Conservation (phyloP, 177 flowering plant species). For the Telopea speciosissima region DNA sequence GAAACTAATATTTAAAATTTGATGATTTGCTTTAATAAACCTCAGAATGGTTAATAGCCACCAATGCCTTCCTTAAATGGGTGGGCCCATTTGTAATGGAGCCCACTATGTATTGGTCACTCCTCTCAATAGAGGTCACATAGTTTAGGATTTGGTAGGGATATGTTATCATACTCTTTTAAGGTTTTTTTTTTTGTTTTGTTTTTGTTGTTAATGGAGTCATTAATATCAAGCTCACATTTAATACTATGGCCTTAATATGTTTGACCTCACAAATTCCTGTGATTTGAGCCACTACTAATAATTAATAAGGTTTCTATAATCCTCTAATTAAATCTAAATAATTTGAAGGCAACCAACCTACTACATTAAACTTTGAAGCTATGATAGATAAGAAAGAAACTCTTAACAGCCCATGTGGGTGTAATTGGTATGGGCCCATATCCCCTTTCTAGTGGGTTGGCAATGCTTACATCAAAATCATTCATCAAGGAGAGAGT, state of each 20-base stretch:
- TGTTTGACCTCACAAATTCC: neutral
- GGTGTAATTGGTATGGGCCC: neutral
- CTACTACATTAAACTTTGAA: neutral
- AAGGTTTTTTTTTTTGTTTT: too few species aligned
- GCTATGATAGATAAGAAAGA: neutral
- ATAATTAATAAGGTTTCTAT: neutral
- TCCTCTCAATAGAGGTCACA: too few species aligned
- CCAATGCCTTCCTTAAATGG: neutral
- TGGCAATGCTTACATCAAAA: neutral
- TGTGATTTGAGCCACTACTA: neutral
- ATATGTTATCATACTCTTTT: too few species aligned
- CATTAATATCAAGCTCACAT: neutral
- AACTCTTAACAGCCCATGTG: constrained; percentile 14
- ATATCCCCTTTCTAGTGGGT: neutral
- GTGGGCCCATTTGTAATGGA: neutral
- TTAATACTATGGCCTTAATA: too few species aligned
- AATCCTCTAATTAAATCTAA: too few species aligned
- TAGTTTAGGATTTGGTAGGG: neutral
- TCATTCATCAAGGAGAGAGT: neutral
- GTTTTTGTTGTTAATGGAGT: neutral
- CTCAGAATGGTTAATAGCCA: too few species aligned
- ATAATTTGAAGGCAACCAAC: neutral
- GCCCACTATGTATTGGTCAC: neutral
- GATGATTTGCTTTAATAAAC: neutral
- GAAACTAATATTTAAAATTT: too few species aligned